phyloP scores from a whole-genome alignment of 164 flowering plant genomes.

The Platanus orientalis region DNA sequence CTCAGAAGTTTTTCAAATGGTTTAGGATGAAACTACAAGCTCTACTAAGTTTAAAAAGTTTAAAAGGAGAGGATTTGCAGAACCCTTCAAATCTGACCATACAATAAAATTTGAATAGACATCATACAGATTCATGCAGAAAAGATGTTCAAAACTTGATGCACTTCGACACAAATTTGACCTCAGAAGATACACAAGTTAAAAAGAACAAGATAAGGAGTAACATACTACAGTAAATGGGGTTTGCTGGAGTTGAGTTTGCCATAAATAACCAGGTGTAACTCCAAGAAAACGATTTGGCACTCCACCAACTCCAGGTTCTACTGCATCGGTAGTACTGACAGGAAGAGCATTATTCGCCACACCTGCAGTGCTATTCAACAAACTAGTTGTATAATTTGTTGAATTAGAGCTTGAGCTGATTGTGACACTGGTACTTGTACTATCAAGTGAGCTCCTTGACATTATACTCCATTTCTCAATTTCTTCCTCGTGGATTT shows the following conservation, averaged over 20 bases:
- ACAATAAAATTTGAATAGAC: neutral
- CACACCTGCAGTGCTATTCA: slow-evolving; percentile 31
- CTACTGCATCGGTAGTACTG: slow-evolving; percentile 35
- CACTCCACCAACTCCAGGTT: slow-evolving; percentile 92
- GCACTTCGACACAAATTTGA: neutral
- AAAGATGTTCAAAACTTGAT: neutral
- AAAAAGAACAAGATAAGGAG: neutral
- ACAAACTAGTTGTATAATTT: slow-evolving; percentile 46
- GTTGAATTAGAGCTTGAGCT: slow-evolving; percentile 64
- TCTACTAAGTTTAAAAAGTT: neutral
- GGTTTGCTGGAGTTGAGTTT: slow-evolving; percentile 61
- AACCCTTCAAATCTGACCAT: neutral
- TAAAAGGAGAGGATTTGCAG: neutral
- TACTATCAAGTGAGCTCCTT: slow-evolving; percentile 84
- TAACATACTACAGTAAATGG: slow-evolving; percentile 58
- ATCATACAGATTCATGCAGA: neutral
- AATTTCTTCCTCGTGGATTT: slow-evolving; percentile 90
- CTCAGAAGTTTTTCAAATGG: neutral
- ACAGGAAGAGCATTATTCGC: slow-evolving; percentile 26
- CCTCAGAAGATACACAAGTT: neutral
- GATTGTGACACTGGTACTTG: slow-evolving; percentile 62
- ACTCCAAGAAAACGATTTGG: slow-evolving; percentile 90
- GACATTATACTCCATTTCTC: slow-evolving; percentile 83
- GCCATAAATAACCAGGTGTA: slow-evolving; percentile 79
- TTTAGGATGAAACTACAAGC: neutral